Evolutionary conservation across 768 basidiomycete species (phyloP), one percentile per base, ranked within the genome.

Genomic region (Tulasnella sp.): DNA sequence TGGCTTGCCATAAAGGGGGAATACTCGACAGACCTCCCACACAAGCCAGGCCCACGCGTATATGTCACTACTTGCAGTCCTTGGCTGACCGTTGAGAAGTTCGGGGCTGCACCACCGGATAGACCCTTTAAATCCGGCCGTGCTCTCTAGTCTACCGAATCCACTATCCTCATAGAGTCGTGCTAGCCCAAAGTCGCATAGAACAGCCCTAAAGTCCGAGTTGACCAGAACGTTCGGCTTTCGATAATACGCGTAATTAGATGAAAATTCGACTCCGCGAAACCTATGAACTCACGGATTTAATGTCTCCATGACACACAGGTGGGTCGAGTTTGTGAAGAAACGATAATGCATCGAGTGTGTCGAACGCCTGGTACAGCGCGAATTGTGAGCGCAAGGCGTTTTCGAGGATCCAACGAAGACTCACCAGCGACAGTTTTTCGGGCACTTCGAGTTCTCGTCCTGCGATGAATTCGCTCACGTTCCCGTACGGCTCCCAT

Each of bases 101-200:
- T 75, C 42, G 4, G 74, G 74, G 21, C 74, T 75, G 46, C 74
- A 75, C 40, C 46, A 75, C 7, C 40, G 38, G 21, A 75, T 75
- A 1, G 74, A 75, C 34, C 74, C 74, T 48, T 75, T 75, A 27
- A 75, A 48, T 8, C 42, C 74, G 24, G 27, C 21, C 10, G 74
- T n/a, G 19, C 24, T 75, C 40, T 42, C 46, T 1, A 75, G 44
- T 24, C 40, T 44, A 7, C 9, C 31, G 44, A 34, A 34, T 9
- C 44, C 16, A 10, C 34, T 44, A 36, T 75, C 75, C 24, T 44
- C 75, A n/a, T 10, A 10, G 9, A 39, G 19, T n/a, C 44, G 14
- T n/a, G 75, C 27, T n/a, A 75, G 36, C 12, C 75, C 75, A n/a
- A 75, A 75, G 27, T 75, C 75, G 42, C 75, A 75, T 18, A 75